Evolutionary conservation across 1,284 basidiomycete genomes (phyloP).

Genomic region (Rhodotorula sp.): DNA sequence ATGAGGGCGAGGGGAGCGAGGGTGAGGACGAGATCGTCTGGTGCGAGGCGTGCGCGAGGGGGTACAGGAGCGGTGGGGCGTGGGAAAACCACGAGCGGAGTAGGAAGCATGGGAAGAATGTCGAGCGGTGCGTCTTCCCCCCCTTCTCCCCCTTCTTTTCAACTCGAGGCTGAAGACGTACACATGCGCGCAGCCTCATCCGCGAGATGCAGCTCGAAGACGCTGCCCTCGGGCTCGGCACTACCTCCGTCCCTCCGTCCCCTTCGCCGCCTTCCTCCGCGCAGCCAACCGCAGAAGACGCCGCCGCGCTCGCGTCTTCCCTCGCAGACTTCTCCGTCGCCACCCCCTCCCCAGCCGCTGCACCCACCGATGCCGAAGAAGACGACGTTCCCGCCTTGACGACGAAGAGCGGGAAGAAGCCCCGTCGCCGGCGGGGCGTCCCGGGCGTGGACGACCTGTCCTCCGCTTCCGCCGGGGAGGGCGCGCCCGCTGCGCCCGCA

Average conservation of each 20-base stretch:
- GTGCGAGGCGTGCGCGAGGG: conserved; percentile 93
- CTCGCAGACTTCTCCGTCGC: conserved; percentile 16
- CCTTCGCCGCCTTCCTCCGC: conserved; percentile 12
- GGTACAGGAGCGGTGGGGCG: conserved; percentile 86
- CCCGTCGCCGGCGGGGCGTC: not conserved
- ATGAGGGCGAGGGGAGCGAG: conserved; percentile 39
- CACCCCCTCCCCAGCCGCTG: not conserved
- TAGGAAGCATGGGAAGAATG: conserved; percentile 88
- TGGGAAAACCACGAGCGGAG: conserved; percentile 97
- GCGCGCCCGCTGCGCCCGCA: not conserved
- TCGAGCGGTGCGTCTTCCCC: conserved; percentile 60
- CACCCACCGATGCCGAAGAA: conserved; percentile 40
- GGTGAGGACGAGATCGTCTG: conserved; percentile 62
- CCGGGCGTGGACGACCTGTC: not conserved
- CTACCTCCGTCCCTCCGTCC: conserved; percentile 14
- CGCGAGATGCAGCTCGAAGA: conserved; percentile 76
- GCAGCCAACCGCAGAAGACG: not conserved
- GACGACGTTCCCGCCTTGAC: conserved; percentile 40
- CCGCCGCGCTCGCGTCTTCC: conserved; percentile 24
- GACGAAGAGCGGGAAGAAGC: conserved; percentile 15
- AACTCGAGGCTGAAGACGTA: not conserved
- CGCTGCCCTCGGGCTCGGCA: conserved; percentile 61
- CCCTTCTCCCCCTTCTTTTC: not conserved
- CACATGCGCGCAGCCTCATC: conserved; percentile 56
- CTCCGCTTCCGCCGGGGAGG: conserved; percentile 9